These are phyloP conservation scores for Entomortierella beljakovae DNA, from an alignment of 192 early-diverging fungal species.

Conservation along the genomic window DNA sequence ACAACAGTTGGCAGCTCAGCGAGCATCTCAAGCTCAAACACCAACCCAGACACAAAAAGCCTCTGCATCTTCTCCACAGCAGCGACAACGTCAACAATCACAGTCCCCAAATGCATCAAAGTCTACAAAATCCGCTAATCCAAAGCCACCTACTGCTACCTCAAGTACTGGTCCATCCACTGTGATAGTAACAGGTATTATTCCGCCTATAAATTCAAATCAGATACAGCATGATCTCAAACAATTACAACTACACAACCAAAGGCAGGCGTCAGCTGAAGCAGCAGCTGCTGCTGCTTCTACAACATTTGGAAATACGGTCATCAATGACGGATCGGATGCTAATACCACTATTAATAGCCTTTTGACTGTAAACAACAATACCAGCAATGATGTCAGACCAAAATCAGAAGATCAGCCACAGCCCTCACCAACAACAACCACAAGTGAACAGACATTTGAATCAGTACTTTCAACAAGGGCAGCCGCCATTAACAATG, in stretches of 20 bases:
- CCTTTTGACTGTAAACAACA: background rate
- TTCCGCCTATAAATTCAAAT: constrained; percentile 4
- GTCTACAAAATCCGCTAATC: background rate
- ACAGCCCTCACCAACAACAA: too few species aligned
- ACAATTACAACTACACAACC: constrained; percentile 27
- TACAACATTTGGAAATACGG: background rate
- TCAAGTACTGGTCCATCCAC: too few species aligned
- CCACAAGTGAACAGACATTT: too few species aligned
- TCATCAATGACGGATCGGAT: background rate
- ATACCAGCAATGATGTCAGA: background rate
- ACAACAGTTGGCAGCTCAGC: constrained; percentile 21
- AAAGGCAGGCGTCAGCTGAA: constrained; percentile 11
- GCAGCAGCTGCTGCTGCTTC: background rate
- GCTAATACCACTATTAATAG: background rate
- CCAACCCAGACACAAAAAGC: background rate
- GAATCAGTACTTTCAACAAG: background rate
- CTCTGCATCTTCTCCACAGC: background rate
- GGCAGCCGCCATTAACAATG: background rate
- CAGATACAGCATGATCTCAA: constrained; percentile 36
- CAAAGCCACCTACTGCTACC: background rate
- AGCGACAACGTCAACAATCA: background rate
- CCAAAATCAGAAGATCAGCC: background rate
- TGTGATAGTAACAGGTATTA: too few species aligned
- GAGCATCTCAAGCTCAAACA: constrained; percentile 1
- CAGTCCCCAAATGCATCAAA: background rate